Conservation (phyloP, 148 eudicot species). For the Hydrangea macrophylla region DNA sequence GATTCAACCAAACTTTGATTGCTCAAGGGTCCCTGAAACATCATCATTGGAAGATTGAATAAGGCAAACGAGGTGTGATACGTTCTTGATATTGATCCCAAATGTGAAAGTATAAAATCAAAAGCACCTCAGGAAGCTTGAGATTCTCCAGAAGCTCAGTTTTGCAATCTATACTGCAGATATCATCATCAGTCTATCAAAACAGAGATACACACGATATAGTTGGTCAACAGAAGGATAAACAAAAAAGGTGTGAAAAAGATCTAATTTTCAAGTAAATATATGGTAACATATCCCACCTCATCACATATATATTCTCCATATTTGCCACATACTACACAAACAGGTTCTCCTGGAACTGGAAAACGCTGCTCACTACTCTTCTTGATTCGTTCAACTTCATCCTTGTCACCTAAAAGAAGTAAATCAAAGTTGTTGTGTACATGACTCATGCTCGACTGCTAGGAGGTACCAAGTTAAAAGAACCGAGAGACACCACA, state of each 20-base stretch:
- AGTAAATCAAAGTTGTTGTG: background rate
- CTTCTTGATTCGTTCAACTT: conserved; percentile 44
- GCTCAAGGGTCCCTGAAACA: conserved; percentile 29
- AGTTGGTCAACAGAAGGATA: background rate
- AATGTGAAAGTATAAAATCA: conserved; percentile 19
- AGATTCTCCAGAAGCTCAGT: conserved; percentile 54
- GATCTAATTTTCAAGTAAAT: conserved; percentile 5
- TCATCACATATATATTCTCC: conserved; percentile 85
- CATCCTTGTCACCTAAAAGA: conserved; percentile 27
- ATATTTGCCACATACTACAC: conserved; percentile 79
- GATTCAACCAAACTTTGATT: conserved; percentile 20
- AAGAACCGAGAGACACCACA: background rate
- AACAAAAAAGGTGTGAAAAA: background rate
- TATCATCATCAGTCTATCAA: conserved; percentile 73
- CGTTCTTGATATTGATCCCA: background rate
- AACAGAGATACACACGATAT: conserved; percentile 11
- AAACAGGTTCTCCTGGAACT: conserved; percentile 74
- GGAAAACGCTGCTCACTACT: conserved; percentile 75
- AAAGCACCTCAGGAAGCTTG: conserved; percentile 41
- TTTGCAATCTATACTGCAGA: conserved; percentile 91
- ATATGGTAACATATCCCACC: conserved; percentile 31
- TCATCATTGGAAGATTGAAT: conserved; percentile 1
- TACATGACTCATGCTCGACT: background rate
- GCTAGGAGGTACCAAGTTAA: background rate
- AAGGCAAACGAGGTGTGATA: background rate